These are phyloP conservation scores for Hansenula sp. DNA, from an alignment of 1,139 yeast genomes.

Conservation along the genomic window DNA sequence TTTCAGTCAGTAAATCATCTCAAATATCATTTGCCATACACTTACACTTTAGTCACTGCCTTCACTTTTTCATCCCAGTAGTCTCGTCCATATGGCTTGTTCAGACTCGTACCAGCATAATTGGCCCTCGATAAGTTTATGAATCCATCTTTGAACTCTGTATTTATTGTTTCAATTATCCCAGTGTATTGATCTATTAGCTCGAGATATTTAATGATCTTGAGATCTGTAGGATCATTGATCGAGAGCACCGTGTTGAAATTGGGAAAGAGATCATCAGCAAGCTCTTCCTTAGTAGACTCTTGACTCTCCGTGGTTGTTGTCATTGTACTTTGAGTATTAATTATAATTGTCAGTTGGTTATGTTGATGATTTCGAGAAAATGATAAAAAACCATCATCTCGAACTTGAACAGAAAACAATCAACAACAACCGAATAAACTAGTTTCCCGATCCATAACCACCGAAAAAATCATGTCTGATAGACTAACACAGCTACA, in stretches of 20 bases:
- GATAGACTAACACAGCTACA: slow-evolving; percentile 92
- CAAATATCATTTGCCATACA: neutral
- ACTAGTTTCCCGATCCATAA: neutral
- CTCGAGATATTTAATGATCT: slow-evolving; percentile 7
- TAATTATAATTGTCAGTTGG: neutral
- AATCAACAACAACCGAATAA: neutral
- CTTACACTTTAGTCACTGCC: slow-evolving; percentile 15
- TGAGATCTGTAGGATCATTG: slow-evolving; percentile 1
- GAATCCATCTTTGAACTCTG: slow-evolving; percentile 20
- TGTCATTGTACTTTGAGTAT: neutral
- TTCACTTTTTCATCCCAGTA: slow-evolving; percentile 26
- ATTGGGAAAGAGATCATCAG: slow-evolving; percentile 16
- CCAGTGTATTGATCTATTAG: slow-evolving; percentile 12
- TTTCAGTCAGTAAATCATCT: neutral
- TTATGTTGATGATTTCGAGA: neutral
- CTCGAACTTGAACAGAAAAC: neutral
- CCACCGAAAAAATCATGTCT: slow-evolving; percentile 39
- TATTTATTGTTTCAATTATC: slow-evolving; percentile 2
- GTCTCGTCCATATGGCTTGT: slow-evolving; percentile 23
- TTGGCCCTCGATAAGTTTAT: slow-evolving; percentile 28
- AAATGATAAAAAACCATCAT: neutral
- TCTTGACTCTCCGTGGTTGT: neutral
- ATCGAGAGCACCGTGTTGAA: neutral
- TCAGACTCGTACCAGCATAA: slow-evolving; percentile 16
- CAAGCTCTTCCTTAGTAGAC: too few relatives aligned